phyloP scores from a whole-genome alignment of 176 grass and related monocot genomes.

The Triticum monococcum region DNA sequence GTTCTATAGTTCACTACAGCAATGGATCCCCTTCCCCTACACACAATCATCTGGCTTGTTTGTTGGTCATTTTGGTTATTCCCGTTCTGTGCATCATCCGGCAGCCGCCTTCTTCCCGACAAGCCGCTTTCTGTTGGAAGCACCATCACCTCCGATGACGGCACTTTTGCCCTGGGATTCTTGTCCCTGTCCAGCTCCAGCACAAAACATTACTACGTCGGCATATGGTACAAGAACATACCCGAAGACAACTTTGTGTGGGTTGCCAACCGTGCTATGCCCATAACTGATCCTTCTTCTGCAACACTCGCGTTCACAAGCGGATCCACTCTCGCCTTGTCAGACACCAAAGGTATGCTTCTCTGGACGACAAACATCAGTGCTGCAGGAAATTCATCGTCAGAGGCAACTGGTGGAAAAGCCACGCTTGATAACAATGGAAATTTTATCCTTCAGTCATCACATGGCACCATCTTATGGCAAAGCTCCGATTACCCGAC shows the following conservation, averaged over 20 bases:
- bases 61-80: background rate
- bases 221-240: slow-evolving; percentile 38
- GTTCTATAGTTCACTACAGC: background rate
- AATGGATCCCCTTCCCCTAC: slow-evolving; percentile 4
- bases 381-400: background rate
- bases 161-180: slow-evolving; percentile 38
- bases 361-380: slow-evolving; percentile 28
- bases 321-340: slow-evolving; percentile 14
- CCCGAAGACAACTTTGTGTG: slow-evolving; percentile 15
- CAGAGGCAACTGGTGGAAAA: background rate
- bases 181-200: slow-evolving; percentile 15
- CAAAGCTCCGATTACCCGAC: slow-evolving; percentile 41
- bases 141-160: slow-evolving; percentile 18
- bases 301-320: background rate
- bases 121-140: background rate
- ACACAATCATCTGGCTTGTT: background rate
- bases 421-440: slow-evolving; percentile 14
- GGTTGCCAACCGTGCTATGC: slow-evolving; percentile 37
- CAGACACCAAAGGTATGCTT: background rate
- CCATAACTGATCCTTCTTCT: slow-evolving; percentile 1
- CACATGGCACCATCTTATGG: slow-evolving; percentile 13
- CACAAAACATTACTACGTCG: slow-evolving; percentile 22
- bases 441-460: slow-evolving; percentile 21
- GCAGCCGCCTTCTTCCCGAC: slow-evolving; percentile 14
- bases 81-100: background rate